Percentiles rank a stretch among this genome's conserved stretches.
Conservation (phyloP, 1,284 basidiomycete genomes). For the Trametes versicolor region DNA sequence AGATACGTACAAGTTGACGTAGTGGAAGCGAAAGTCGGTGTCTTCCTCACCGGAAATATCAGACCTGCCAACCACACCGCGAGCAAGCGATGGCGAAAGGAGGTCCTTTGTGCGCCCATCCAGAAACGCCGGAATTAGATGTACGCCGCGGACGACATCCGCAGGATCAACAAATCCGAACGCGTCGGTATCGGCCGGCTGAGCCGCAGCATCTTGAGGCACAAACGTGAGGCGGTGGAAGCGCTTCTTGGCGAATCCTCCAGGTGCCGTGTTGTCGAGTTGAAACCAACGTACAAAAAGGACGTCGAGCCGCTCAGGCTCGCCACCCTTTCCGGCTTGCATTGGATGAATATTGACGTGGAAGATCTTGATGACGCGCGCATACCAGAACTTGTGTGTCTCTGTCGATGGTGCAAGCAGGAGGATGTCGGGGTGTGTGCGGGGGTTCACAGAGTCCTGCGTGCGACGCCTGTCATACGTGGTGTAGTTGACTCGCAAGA, state of each 20-base stretch:
- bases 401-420: slow-evolving; percentile 29
- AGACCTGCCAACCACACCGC: background rate
- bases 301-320: slow-evolving; percentile 40
- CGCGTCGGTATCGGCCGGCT: slow-evolving; percentile 35
- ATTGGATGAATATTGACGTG: slow-evolving; percentile 35
- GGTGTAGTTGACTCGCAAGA: slow-evolving; percentile 51
- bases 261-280: slow-evolving; percentile 26
- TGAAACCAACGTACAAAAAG: slow-evolving; percentile 51
- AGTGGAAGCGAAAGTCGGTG: slow-evolving; percentile 15
- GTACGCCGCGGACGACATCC: slow-evolving; percentile 46
- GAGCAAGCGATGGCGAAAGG: slow-evolving; percentile 39
- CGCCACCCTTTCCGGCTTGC: background rate
- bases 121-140: slow-evolving; percentile 49
- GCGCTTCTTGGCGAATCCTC: slow-evolving; percentile 32
- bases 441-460: slow-evolving; percentile 51
- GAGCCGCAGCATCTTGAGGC: too few species aligned
- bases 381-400: slow-evolving; percentile 38
- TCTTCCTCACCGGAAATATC: background rate
- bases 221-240: slow-evolving; percentile 49
- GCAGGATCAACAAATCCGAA: slow-evolving; percentile 54
- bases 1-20: slow-evolving; percentile 17
- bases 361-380: slow-evolving; percentile 36
- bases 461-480: slow-evolving; percentile 52
- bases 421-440: slow-evolving; percentile 48
- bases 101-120: slow-evolving; percentile 36